A percentile compares a stretch with the other conserved stretches of the same genome.
phyloP scores from a whole-genome alignment of 1,139 yeast genomes.

The Pichia sp. region DNA sequence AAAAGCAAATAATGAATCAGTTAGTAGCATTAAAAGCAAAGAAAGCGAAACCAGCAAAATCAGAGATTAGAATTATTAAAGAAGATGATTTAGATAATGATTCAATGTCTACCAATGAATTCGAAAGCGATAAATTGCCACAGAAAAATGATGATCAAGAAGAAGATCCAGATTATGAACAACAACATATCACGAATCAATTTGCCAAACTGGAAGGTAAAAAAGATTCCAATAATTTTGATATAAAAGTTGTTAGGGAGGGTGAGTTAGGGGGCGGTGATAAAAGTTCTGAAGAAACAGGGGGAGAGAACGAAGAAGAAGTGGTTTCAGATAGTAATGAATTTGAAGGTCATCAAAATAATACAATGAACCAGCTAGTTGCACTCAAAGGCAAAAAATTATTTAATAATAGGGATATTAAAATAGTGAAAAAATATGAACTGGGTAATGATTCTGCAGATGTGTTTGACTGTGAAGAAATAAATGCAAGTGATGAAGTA shows the following conservation, averaged over 20 bases:
- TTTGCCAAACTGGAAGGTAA: constrained; percentile 14
- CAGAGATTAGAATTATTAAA: constrained; percentile 18
- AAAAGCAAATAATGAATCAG: constrained; percentile 14
- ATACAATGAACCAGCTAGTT: constrained; percentile 14
- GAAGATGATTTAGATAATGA: constrained; percentile 14
- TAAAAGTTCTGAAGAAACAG: constrained; percentile 28
- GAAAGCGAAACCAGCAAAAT: constrained; percentile 10
- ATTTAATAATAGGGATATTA: constrained; percentile 9
- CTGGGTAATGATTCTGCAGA: constrained; percentile 19
- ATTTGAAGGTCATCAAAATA: constrained; percentile 15
- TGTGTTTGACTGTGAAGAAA: neutral
- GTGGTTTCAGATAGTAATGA: constrained; percentile 7
- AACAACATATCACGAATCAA: constrained; percentile 14
- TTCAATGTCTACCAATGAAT: constrained; percentile 16
- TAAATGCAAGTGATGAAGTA: neutral
- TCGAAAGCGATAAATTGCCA: constrained; percentile 14
- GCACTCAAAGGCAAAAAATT: constrained; percentile 14
- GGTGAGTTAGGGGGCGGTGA: constrained; percentile 20
- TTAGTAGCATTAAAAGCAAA: constrained; percentile 12
- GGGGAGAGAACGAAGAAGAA: constrained; percentile 1
- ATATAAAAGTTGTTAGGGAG: constrained; percentile 20
- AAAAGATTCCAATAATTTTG: constrained; percentile 12
- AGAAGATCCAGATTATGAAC: constrained; percentile 10
- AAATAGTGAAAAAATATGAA: constrained; percentile 23
- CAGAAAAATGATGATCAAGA: constrained; percentile 8